phyloP scores from a whole-genome alignment of 345 rosid species.

The Hibiscus syriacus region DNA sequence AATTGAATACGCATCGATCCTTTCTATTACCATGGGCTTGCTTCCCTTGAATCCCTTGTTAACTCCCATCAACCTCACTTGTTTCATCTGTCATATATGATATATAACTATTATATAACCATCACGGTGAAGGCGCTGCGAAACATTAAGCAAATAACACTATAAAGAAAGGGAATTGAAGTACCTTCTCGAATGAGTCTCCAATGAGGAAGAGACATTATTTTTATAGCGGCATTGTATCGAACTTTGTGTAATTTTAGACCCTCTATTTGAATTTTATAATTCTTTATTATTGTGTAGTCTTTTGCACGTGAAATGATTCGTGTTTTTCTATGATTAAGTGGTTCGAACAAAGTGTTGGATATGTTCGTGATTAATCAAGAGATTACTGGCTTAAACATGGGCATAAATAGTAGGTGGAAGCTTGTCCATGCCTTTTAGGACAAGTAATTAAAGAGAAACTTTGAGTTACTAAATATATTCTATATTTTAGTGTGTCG shows the following conservation, averaged over 20 bases:
- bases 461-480: too few relatives aligned
- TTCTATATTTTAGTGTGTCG: too few relatives aligned
- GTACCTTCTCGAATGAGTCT: neutral
- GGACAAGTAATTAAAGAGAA: neutral
- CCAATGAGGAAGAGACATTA: neutral
- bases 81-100: too few relatives aligned
- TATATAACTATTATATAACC: too few relatives aligned
- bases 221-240: neutral
- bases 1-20: too few relatives aligned
- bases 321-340: neutral
- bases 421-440: neutral
- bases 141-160: neutral
- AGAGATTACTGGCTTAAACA: neutral
- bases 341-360: neutral
- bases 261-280: neutral
- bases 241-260: neutral
- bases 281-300: neutral
- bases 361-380: neutral
- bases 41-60: too few relatives aligned
- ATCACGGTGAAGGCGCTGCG: too few relatives aligned
- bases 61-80: too few relatives aligned
- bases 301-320: neutral
- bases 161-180: neutral
- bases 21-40: too few relatives aligned
- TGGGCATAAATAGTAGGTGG: neutral